Conservation (phyloP, 2,329 filamentous ascomycete genomes). For the Colletotrichum chrysophilum region DNA sequence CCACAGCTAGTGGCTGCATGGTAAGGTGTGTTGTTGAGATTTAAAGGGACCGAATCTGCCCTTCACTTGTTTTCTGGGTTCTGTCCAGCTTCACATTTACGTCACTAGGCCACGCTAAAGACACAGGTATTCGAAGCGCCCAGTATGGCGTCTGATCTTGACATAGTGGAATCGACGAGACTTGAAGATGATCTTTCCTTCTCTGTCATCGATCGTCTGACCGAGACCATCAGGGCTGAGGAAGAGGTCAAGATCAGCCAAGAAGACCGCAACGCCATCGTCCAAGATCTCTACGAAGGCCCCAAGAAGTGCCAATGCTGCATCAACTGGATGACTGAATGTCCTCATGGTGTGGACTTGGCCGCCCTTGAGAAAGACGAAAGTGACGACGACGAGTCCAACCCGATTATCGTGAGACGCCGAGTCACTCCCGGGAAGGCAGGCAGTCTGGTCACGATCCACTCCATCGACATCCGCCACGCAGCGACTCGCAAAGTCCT, state of each 20-base stretch:
- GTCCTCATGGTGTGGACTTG: constrained; percentile 24
- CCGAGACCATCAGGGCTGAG: neutral
- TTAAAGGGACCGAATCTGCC: neutral
- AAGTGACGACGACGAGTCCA: neutral
- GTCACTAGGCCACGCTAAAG: neutral
- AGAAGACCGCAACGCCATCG: constrained; percentile 3
- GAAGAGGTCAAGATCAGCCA: neutral
- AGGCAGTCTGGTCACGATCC: constrained; percentile 19
- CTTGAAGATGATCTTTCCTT: constrained; percentile 9
- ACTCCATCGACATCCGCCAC: constrained; percentile 26
- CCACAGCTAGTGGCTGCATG: neutral
- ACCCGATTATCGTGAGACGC: constrained; percentile 24
- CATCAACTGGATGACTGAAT: constrained; percentile 31
- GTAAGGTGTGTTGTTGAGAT: neutral
- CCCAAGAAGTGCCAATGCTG: constrained; percentile 31
- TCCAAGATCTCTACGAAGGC: constrained; percentile 32
- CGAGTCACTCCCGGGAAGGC: constrained; percentile 17
- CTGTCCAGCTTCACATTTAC: neutral
- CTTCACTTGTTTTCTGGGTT: neutral
- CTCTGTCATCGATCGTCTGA: constrained; percentile 3
- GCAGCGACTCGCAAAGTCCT: constrained; percentile 24
- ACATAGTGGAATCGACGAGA: neutral
- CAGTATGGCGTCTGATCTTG: neutral
- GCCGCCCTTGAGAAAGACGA: neutral
- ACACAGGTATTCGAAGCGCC: neutral